Evolutionary conservation across 1,139 yeast genomes (phyloP), one percentile per base, ranked within the genome.

Genomic region (Suhomyces anneliseae): DNA sequence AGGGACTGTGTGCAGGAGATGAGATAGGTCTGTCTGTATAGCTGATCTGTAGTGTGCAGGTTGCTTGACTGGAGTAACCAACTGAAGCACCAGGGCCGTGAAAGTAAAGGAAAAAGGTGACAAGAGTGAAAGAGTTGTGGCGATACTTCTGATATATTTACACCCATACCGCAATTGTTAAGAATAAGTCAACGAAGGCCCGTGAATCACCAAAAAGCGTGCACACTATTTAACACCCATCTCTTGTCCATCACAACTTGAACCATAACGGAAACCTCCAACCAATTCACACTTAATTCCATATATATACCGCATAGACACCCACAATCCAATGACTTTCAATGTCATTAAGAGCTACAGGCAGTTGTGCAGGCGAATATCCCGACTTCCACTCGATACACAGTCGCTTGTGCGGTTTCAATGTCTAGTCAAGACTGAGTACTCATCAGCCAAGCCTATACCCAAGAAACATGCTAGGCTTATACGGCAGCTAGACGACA

Each of bases 371-470:
- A 57, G 62, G 39, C 53, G 62, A 34, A 52, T 66, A 36, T 55
- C 56, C 27, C 57, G 68, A 39, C 61, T 69, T 26, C 73, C 73
- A 1, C 47, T 68, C 8, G 70, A 65, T 27, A 24, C 19, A 15
- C 41, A 36, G 8, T 34, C 47, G 3, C 27, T 42, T 6, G 27
- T 11, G 10, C 32, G 32, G 14, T 35, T 40, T 8, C 8, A n/a
- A 10, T 2, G 6, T 2, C 19, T 32, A 10, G 42, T 39, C 8
- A 43, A 44, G 19, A 8, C 12, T 7, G 39, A 40, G 15, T 44
- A 26, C 29, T 27, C 26, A 31, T 31, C 33, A 24, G 8, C 39
- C 26, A 39, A 27, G 19, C 40, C 33, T 3, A 29, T 9, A 9
- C 33, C 34, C 12, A 31, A 34, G 27, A 8, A 34, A 11, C 2